Conservation (phyloP, 164 flowering plant species). For the Vitis labrusca region DNA sequence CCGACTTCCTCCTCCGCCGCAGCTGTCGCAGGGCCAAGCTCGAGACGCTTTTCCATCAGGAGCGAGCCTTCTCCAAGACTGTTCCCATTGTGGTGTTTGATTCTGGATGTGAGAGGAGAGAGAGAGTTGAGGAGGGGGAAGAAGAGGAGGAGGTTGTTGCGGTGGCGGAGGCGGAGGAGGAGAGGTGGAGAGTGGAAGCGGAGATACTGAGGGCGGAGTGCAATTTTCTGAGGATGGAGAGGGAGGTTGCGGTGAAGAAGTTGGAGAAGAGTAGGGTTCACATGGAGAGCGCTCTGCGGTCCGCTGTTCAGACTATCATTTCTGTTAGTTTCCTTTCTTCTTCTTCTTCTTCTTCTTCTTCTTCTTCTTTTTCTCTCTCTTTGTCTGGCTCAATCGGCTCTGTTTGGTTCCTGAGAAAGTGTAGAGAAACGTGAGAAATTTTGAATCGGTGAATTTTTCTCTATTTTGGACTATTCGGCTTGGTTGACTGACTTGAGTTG, state of each 20-base stretch:
- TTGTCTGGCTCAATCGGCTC: neutral
- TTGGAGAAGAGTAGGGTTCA: constrained; percentile 49
- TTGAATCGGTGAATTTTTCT: neutral
- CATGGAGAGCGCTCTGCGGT: constrained; percentile 45
- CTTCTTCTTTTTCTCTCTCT: neutral
- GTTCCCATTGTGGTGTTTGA: constrained; percentile 41
- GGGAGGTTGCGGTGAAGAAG: constrained; percentile 67
- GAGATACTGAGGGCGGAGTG: constrained; percentile 91
- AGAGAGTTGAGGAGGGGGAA: constrained; percentile 32
- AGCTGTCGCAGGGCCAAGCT: constrained; percentile 38
- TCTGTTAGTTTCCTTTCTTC: constrained; percentile 43
- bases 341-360: neutral
- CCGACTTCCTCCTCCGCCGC: constrained; percentile 11
- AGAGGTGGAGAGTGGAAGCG: constrained; percentile 72
- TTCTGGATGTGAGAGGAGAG: constrained; percentile 33
- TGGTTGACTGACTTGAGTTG: constrained; percentile 1
- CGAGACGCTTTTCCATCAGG: constrained; percentile 57
- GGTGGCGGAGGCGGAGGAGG: constrained; percentile 28
- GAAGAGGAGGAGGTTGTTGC: constrained; percentile 12
- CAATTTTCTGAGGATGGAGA: constrained; percentile 74
- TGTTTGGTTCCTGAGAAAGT: constrained; percentile 13
- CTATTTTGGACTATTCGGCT: neutral
- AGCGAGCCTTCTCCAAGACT: constrained; percentile 41
- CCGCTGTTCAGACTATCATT: constrained; percentile 56
- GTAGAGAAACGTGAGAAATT: neutral